Conservation (phyloP, 2,329 filamentous ascomycete species). For the Orbilia brochopaga region DNA sequence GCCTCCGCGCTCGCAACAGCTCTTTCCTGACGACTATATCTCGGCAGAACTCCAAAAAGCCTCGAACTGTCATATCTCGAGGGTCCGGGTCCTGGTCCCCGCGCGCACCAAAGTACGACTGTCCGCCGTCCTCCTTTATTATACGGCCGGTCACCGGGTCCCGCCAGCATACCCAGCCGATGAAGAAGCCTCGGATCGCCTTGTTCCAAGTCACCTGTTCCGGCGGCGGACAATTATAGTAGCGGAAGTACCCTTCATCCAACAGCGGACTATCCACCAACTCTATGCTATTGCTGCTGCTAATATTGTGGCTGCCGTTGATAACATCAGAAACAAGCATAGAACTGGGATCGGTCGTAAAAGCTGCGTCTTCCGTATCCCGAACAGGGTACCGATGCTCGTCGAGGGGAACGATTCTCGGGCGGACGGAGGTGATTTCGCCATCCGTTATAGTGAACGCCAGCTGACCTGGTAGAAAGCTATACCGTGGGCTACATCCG, state of each 20-base stretch:
- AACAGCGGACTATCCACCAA: neutral
- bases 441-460: neutral
- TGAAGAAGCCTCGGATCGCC: neutral
- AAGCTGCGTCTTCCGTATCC: neutral
- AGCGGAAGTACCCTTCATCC: neutral
- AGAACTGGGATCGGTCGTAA: neutral
- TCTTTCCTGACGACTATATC: neutral
- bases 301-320: too few relatives aligned
- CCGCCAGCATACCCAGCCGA: neutral
- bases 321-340: too few relatives aligned
- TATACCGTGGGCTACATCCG: constrained; percentile 1
- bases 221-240: neutral
- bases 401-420: neutral
- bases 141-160: neutral
- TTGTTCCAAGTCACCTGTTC: neutral
- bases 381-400: neutral
- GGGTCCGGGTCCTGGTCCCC: neutral
- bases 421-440: neutral
- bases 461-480: neutral
- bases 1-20: neutral
- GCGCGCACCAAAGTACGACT: neutral
- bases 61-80: neutral
- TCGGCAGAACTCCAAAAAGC: constrained; percentile 5
- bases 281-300: neutral
- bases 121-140: neutral